These are phyloP conservation scores for Pleomassaria siparia DNA, from an alignment of 2,329 filamentous ascomycete genomes.

Conservation along the genomic window DNA sequence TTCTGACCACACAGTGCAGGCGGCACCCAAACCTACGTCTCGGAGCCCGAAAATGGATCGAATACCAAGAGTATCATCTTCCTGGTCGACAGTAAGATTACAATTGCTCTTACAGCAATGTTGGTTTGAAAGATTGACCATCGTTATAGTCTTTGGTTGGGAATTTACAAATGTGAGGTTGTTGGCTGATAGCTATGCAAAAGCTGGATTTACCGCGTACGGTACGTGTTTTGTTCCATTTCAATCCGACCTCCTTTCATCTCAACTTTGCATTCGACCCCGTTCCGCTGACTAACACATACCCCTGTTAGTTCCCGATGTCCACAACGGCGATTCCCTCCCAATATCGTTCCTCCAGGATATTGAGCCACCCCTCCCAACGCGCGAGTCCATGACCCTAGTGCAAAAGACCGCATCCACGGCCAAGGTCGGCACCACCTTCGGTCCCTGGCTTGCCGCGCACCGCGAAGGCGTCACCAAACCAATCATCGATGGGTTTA, in stretches of 20 bases:
- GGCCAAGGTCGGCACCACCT: conserved; percentile 43
- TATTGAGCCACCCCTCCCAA: conserved; percentile 46
- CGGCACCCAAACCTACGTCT: conserved; percentile 42
- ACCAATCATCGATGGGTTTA: conserved; percentile 49
- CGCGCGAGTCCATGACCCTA: conserved; percentile 39
- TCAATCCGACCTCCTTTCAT: no score
- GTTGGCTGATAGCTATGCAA: conserved; percentile 47
- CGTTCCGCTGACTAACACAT: not conserved
- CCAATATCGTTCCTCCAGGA: conserved; percentile 43
- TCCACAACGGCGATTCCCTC: conserved; percentile 46
- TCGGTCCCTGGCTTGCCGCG: conserved; percentile 46
- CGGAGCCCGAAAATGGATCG: conserved; percentile 37
- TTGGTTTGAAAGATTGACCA: no score
- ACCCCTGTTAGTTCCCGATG: conserved; percentile 36
- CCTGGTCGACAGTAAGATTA: conserved; percentile 42
- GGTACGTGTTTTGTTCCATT: no score
- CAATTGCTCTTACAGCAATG: not conserved
- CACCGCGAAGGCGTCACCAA: conserved; percentile 47
- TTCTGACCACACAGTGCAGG: not conserved
- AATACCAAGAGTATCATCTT: conserved; percentile 48
- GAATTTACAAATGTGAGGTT: conserved; percentile 45
- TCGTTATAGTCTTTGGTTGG: conserved; percentile 49
- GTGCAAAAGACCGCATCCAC: conserved; percentile 48
- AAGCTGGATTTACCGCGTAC: conserved; percentile 44
- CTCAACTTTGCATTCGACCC: no score